Evolutionary conservation across 164 flowering plant genomes (phyloP).

Genomic region (Chimonanthus salicifolius): DNA sequence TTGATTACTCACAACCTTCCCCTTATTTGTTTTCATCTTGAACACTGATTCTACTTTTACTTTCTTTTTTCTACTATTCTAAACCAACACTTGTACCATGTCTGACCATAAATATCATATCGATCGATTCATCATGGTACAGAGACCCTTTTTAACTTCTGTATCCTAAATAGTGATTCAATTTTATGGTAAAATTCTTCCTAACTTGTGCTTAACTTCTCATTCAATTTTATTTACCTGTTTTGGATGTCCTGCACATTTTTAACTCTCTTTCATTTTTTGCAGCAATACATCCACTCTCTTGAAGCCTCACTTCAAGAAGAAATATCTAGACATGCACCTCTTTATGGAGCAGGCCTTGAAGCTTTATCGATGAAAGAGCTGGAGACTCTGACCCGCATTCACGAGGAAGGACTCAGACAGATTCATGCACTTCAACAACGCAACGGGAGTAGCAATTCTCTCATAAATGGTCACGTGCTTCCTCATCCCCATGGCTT

Average conservation of each 20-base stretch:
- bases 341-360: constrained; percentile 92
- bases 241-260: not conserved
- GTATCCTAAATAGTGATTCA: no score
- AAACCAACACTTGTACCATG: not conserved
- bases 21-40: no score
- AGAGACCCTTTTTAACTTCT: no score
- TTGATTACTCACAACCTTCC: no score
- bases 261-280: not conserved
- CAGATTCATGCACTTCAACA: constrained; percentile 84
- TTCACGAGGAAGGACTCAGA: constrained; percentile 92
- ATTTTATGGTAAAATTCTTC: not conserved
- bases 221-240: not conserved
- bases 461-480: constrained; percentile 55
- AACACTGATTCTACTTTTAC: not conserved
- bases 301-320: constrained; percentile 79
- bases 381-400: constrained; percentile 81
- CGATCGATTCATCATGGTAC: not conserved
- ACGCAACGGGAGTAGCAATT: constrained; percentile 53
- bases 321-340: constrained; percentile 97
- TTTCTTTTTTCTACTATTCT: not conserved
- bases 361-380: constrained; percentile 90
- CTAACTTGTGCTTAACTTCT: not conserved
- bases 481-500: constrained; percentile 56
- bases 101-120: no score
- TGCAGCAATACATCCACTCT: constrained; percentile 86